Conservation (phyloP, 2,329 filamentous ascomycete species). For the Colletotrichum sublineola region DNA sequence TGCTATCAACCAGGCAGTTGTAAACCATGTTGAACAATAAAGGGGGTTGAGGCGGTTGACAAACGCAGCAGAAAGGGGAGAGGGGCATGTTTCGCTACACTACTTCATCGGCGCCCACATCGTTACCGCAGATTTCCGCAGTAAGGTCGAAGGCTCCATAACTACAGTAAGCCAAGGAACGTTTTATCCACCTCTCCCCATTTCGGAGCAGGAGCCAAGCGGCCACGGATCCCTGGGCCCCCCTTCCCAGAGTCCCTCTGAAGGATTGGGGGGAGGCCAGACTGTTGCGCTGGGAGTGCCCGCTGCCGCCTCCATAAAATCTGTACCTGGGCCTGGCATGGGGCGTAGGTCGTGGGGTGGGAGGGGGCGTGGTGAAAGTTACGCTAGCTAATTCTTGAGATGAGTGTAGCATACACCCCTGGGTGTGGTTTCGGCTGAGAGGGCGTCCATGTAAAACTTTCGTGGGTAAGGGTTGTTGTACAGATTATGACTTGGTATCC, state of each 20-base stretch:
- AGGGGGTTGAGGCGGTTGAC: constrained; percentile 18
- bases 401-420: constrained; percentile 26
- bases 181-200: constrained; percentile 22
- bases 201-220: constrained; percentile 36
- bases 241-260: not conserved
- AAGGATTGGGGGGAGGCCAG: constrained; percentile 4
- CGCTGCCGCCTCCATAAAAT: constrained; percentile 32
- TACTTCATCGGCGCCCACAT: constrained; percentile 29
- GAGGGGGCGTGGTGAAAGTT: constrained; percentile 1
- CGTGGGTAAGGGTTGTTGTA: constrained; percentile 54
- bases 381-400: constrained; percentile 30
- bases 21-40: not conserved
- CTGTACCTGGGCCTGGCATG: constrained; percentile 29
- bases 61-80: constrained; percentile 27
- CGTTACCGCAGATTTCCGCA: constrained; percentile 32
- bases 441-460: constrained; percentile 14
- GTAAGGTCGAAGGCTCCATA: constrained; percentile 34
- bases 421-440: constrained; percentile 36
- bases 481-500: constrained; percentile 48
- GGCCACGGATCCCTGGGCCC: constrained; percentile 12
- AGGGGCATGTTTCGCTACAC: constrained; percentile 32
- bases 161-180: constrained; percentile 37
- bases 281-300: constrained; percentile 34
- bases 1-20: not conserved
- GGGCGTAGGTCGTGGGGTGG: constrained; percentile 1